Evolutionary conservation across 345 rosid species (phyloP).

Genomic region (Punica granatum): DNA sequence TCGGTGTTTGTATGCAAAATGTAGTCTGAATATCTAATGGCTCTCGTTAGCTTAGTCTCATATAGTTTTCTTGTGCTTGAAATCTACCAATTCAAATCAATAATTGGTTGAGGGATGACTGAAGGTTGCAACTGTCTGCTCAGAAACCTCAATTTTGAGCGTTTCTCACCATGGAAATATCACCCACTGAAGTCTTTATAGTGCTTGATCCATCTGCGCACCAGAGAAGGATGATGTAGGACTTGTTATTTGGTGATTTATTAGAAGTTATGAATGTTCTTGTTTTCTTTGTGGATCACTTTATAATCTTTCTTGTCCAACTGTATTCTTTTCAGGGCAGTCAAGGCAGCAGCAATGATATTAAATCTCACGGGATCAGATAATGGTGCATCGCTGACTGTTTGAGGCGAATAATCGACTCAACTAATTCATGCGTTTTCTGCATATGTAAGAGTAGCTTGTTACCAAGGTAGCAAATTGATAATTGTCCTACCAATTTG

Average conservation of each 20-base stretch:
- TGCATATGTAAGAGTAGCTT: not conserved
- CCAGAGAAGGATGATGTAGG: too few relatives aligned
- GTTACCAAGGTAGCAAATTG: not conserved
- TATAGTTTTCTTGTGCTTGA: too few relatives aligned
- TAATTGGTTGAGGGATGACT: too few relatives aligned
- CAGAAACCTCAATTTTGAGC: too few relatives aligned
- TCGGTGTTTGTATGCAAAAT: too few relatives aligned
- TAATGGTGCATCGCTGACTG: constrained; percentile 88
- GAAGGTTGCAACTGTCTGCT: not conserved
- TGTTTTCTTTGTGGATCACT: not conserved
- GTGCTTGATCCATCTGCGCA: too few relatives aligned
- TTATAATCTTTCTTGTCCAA: not conserved
- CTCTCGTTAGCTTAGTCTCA: too few relatives aligned
- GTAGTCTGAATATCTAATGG: too few relatives aligned
- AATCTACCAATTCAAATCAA: too few relatives aligned
- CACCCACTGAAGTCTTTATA: too few relatives aligned
- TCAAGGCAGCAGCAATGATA: constrained; percentile 81
- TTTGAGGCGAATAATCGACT: constrained; percentile 20
- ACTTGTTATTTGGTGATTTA: too few relatives aligned
- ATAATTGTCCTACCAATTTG: not conserved
- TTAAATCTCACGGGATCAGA: constrained; percentile 80
- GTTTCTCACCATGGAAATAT: too few relatives aligned
- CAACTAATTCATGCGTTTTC: not conserved
- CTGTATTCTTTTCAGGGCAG: constrained; percentile 40
- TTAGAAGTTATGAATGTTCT: not conserved